Percentiles rank a stretch among this genome's conserved stretches.
Conservation (phyloP, 164 flowering plant species). For the Vitis labrusca region DNA sequence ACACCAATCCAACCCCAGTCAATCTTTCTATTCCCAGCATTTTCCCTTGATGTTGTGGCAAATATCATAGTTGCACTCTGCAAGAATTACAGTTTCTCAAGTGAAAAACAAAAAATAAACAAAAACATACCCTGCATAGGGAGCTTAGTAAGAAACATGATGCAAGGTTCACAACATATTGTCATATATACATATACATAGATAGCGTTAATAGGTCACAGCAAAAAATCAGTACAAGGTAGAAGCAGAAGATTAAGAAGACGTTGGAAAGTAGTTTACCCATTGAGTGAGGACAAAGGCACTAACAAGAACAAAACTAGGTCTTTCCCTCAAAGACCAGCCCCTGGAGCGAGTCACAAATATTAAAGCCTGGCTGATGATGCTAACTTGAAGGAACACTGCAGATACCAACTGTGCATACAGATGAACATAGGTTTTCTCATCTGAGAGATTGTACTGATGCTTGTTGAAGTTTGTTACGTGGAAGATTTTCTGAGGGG, state of each 20-base stretch:
- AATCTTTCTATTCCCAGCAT: slow-evolving; percentile 37
- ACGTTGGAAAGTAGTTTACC: slow-evolving; percentile 18
- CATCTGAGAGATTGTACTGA: slow-evolving; percentile 5
- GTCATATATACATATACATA: too few relatives aligned
- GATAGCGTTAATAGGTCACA: too few relatives aligned
- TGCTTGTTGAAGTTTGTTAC: slow-evolving; percentile 25
- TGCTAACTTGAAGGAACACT: slow-evolving; percentile 66
- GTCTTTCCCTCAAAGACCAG: slow-evolving; percentile 45
- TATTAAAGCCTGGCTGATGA: slow-evolving; percentile 62
- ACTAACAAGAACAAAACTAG: slow-evolving; percentile 40
- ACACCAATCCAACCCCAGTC: slow-evolving; percentile 55
- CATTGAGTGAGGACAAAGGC: slow-evolving; percentile 45
- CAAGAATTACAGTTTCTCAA: neutral
- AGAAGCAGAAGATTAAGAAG: too few relatives aligned
- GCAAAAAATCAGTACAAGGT: too few relatives aligned
- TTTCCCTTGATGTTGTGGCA: slow-evolving; percentile 25
- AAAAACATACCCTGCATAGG: neutral
- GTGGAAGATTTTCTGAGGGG: slow-evolving; percentile 28
- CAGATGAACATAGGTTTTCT: slow-evolving; percentile 7
- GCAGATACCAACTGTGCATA: slow-evolving; percentile 50
- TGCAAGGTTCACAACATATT: too few relatives aligned
- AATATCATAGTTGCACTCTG: slow-evolving; percentile 46
- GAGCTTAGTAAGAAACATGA: neutral
- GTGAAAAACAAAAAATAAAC: neutral
- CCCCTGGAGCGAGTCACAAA: slow-evolving; percentile 54